These are phyloP conservation scores for Ustilago trichophora DNA, from an alignment of 1,284 basidiomycete genomes.

Conservation along the genomic window DNA sequence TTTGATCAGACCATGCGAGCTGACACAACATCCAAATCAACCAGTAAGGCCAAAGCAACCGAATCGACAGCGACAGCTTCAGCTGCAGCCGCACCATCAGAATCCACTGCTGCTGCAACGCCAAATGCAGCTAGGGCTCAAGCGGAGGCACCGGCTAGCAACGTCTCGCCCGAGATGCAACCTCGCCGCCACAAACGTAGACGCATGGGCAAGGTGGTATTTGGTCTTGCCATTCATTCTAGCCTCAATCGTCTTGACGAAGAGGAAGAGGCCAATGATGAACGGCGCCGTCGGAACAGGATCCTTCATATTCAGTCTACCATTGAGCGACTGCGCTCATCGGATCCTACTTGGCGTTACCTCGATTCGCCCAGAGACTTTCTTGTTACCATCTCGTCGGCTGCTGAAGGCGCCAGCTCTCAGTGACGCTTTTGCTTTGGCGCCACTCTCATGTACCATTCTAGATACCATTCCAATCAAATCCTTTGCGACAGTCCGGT, in stretches of 20 bases:
- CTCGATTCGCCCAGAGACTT: constrained; percentile 33
- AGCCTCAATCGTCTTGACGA: constrained; percentile 22
- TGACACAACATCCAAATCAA: neutral
- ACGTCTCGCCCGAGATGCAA: constrained; percentile 1
- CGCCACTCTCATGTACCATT: too few relatives aligned
- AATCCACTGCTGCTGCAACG: neutral
- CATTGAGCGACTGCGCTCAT: constrained; percentile 21
- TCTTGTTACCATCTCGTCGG: constrained; percentile 25
- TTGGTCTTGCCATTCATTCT: constrained; percentile 30
- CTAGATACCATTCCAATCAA: neutral
- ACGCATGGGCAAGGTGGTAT: constrained; percentile 33
- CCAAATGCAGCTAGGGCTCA: neutral
- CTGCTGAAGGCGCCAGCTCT: neutral
- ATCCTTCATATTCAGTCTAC: constrained; percentile 24
- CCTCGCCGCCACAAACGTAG: constrained; percentile 17
- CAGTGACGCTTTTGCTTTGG: neutral
- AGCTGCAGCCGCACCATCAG: neutral
- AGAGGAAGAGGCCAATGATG: constrained; percentile 24
- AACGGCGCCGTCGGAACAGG: constrained; percentile 15
- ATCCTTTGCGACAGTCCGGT: constrained; percentile 5
- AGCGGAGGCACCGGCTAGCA: neutral
- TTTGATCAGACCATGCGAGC: constrained; percentile 40
- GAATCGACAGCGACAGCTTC: neutral
- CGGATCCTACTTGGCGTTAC: constrained; percentile 29
- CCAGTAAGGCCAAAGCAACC: neutral